Base-by-base conservation (phyloP, 2,329 filamentous ascomycete species). In the Hymenoscyphus repandus region DNA sequence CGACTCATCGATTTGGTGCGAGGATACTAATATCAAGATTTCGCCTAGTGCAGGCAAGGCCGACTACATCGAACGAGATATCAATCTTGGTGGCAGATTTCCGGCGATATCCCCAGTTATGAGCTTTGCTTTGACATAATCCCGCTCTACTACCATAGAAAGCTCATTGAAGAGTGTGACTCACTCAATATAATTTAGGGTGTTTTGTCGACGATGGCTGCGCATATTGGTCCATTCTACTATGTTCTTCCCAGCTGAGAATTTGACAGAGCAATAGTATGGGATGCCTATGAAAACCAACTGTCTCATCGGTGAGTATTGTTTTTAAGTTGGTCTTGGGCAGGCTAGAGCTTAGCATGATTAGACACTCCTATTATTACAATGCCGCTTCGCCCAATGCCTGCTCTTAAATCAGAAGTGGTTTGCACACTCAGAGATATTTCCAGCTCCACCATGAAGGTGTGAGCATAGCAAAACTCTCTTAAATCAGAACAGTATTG, bases 291-390 rank as follows among this genome's bases (percentile, higher is more conserved):
- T 12, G n/a, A 6, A 17, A 13, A 33, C 30, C 10, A 15, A 7
- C 27, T 31, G 15, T 6, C 13, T 9, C 27, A 15, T 15, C 22
- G 43, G 12, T 13, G 31, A 10, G 7, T 6, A 11, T 18, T 12
- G 17, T 45, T 34, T 17, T 31, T 31, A 12, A 45, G 43, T 18
- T 45, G 43, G 43, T 33, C 27, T 18, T 45, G 43, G 43, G 27
- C 30, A 32, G 43, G 43, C 7, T 45, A 31, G 43, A 17, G 12
- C 20, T 13, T 33, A n/a, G n/a, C n/a, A n/a, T n/a, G n/a, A n/a
- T n/a, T n/a, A n/a, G n/a, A n/a, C n/a, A n/a, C n/a, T n/a, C n/a
- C n/a, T n/a, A n/a, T n/a, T n/a, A n/a, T n/a, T n/a, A n/a, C n/a
- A n/a, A n/a, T n/a, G n/a, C n/a, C n/a, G n/a, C n/a, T n/a, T n/a